These are phyloP conservation scores for Rubia peregrina DNA, from an alignment of 305 asterid genomes.

Conservation along the genomic window DNA sequence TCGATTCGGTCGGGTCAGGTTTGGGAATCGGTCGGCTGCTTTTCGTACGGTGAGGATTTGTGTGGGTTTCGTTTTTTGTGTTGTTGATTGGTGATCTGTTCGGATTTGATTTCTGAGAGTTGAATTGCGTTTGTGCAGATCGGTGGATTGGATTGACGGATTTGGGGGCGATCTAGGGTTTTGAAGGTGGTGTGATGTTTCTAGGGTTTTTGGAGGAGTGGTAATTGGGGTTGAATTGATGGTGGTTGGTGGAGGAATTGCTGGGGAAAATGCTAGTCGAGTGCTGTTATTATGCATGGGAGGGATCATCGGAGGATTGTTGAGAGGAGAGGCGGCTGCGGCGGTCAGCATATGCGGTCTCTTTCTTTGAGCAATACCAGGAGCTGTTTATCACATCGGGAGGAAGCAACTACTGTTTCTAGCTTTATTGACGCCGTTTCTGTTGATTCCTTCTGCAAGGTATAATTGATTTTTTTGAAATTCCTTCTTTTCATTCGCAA, in stretches of 20 bases:
- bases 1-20: not conserved
- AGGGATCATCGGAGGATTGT: slow-evolving; percentile 32
- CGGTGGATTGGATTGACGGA: slow-evolving; percentile 22
- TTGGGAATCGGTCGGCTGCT: not conserved
- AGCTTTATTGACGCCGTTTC: slow-evolving; percentile 19
- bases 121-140: slow-evolving; percentile 18
- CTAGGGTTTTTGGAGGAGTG: slow-evolving; percentile 7
- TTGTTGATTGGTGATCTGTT: not conserved
- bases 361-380: slow-evolving; percentile 27
- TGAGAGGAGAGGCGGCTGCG: slow-evolving; percentile 15
- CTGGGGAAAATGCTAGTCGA: slow-evolving; percentile 56
- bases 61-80: not conserved
- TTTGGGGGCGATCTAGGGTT: slow-evolving; percentile 34
- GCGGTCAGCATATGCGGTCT: slow-evolving; percentile 60
- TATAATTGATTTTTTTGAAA: slow-evolving; percentile 21
- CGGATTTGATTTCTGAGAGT: slow-evolving; percentile 23
- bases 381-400: slow-evolving; percentile 29
- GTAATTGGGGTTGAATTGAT: slow-evolving; percentile 27
- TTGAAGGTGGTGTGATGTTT: slow-evolving; percentile 15
- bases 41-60: not conserved
- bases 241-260: slow-evolving; percentile 31
- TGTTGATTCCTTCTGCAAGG: slow-evolving; percentile 62
- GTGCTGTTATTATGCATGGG: slow-evolving; percentile 57
- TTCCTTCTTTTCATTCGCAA: slow-evolving; percentile 1
- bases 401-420: slow-evolving; percentile 27